Base-by-base conservation (phyloP, 495 filamentous ascomycete species). In the Neurospora pannonica region DNA sequence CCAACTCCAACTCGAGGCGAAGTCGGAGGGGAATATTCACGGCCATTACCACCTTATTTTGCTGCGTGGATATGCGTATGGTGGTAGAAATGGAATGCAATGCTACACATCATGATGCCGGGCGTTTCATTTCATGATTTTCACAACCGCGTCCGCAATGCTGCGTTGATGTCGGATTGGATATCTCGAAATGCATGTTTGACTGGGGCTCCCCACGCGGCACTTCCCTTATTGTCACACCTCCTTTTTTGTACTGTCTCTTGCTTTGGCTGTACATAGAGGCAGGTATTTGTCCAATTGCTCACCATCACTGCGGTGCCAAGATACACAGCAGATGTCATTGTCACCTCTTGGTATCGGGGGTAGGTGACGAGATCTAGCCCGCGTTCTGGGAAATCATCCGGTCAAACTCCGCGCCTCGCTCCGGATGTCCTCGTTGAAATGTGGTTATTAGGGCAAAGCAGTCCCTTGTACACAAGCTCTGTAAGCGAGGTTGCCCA, bases 301-400 rank as follows among this genome's bases (percentile, higher is more conserved):
- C 24, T 62, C 54, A 60, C 48, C 48, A 31, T 31, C 24, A 62
- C 48, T 62, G 48, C 24, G 13, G 48, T 60, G 28, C 28, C 54
- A 62, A 62, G 54, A 7, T 19, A 13, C 54, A 62, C 54, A 62
- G 15, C 54, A 62, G 54, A 67, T 67, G 28, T 34, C 54, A 19
- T 67, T 67, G 15, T 67, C 54, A 34, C 54, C 24, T 31, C 54
- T 62, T 34, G 48, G 54, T 62, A 31, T 67, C 39, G 70, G 71
- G 39, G 21, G 28, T 38, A 75, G 71, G 39, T 48, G 39, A 73
- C 39, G 60, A 70, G 71, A 73, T 75, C 36, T 70, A 42, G 71
- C 40, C 70, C 74, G 62, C 31, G 38, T 24, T 70, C 31, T 62
- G 70, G 71, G 39, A 70, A 71, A 46, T 67, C 74, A 37, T 48